Evolutionary conservation across 108 stramenopile genomes (phyloP).

Genomic region (Fragilariopsis cylindrus): DNA sequence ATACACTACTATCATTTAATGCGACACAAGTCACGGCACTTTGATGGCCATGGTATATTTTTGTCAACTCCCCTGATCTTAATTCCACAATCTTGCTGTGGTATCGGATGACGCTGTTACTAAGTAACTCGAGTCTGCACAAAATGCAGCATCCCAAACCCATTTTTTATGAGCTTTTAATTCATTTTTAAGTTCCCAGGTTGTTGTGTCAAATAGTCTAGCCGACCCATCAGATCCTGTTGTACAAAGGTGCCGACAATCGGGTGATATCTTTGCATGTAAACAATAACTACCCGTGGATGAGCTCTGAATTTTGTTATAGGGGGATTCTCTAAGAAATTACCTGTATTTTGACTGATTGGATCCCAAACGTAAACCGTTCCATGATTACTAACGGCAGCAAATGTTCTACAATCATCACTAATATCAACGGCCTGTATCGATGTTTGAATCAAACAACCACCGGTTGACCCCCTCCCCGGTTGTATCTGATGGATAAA

Average conservation of each 20-base stretch:
- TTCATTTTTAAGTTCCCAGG: slow-evolving; percentile 78
- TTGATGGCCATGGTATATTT: slow-evolving; percentile 92
- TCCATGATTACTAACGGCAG: slow-evolving; percentile 86
- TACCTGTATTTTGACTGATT: slow-evolving; percentile 22
- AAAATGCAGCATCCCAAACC: slow-evolving; percentile 98
- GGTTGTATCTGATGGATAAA: slow-evolving; percentile 79
- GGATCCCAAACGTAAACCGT: slow-evolving; percentile 90
- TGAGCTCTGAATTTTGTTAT: slow-evolving; percentile 80
- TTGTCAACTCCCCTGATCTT: slow-evolving; percentile 85
- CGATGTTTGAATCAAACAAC: slow-evolving; percentile 54
- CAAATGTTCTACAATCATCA: slow-evolving; percentile 70
- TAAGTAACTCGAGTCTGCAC: slow-evolving; percentile 94
- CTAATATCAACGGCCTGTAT: slow-evolving; percentile 89
- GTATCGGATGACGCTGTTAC: slow-evolving; percentile 95
- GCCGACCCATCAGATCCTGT: slow-evolving; percentile 91
- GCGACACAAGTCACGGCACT: slow-evolving; percentile 96
- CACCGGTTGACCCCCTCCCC: slow-evolving; percentile 40
- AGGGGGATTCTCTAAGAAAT: slow-evolving; percentile 30
- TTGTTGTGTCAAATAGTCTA: slow-evolving; percentile 84
- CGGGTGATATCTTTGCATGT: slow-evolving; percentile 81
- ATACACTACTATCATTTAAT: slow-evolving; percentile 88
- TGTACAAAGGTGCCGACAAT: slow-evolving; percentile 88
- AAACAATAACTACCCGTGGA: slow-evolving; percentile 74
- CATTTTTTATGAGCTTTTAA: slow-evolving; percentile 84
- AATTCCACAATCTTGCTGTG: slow-evolving; percentile 94